Percentiles rank a stretch among this genome's conserved stretches.
These are phyloP conservation scores for Cercospora canescens DNA, from an alignment of 2,329 filamentous ascomycete genomes.

Conservation along the genomic window DNA sequence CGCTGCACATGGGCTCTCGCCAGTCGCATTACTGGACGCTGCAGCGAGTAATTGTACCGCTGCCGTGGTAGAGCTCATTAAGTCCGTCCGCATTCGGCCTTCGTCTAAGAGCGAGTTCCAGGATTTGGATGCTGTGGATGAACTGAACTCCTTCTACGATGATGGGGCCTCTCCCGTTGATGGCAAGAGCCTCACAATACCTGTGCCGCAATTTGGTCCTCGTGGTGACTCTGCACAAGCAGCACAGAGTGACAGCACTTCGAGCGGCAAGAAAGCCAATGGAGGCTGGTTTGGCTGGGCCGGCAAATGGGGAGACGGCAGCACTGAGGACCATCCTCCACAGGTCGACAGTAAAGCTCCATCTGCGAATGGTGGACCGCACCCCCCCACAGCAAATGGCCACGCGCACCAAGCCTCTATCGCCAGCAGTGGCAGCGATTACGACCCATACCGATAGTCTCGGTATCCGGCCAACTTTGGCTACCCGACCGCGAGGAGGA, in stretches of 20 bases:
- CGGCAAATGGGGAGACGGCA: conserved; percentile 24
- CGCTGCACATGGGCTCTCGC: conserved; percentile 77
- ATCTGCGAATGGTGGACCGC: conserved; percentile 3
- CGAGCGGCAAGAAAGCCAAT: conserved; percentile 15
- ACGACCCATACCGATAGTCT: conserved; percentile 28
- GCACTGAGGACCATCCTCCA: conserved; percentile 9
- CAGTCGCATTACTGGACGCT: conserved; percentile 90
- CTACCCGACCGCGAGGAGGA: background rate
- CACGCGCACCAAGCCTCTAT: conserved; percentile 15
- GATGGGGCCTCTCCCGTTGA: conserved; percentile 16
- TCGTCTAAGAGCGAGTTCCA: conserved; percentile 26
- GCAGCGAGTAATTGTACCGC: conserved; percentile 87
- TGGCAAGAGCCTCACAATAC: conserved; percentile 14
- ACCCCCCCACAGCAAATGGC: conserved; percentile 10
- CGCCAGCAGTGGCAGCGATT: conserved; percentile 23
- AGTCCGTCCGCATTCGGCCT: conserved; percentile 74
- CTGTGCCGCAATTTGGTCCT: conserved; percentile 13
- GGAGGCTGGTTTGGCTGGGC: conserved; percentile 29
- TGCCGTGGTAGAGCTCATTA: conserved; percentile 81
- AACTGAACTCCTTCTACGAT: conserved; percentile 28
- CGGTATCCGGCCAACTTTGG: conserved; percentile 13
- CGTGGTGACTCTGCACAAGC: background rate
- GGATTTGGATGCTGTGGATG: conserved; percentile 26
- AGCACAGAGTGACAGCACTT: background rate
- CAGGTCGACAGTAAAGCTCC: conserved; percentile 6